These are phyloP conservation scores for Geotrichum fermentans DNA, from an alignment of 1,139 yeast genomes.

Conservation along the genomic window DNA sequence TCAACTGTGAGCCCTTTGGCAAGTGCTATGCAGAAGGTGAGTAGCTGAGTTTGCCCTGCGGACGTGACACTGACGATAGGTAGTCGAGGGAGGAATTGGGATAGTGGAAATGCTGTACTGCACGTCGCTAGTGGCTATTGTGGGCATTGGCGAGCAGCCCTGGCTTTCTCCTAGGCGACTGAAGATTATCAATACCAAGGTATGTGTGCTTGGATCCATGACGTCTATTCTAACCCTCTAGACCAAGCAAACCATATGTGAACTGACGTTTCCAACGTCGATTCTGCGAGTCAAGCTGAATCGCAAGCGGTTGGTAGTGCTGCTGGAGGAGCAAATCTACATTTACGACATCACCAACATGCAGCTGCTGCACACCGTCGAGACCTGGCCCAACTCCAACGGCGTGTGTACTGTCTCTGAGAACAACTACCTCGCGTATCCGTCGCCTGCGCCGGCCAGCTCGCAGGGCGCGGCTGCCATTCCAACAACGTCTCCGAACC, in stretches of 20 bases:
- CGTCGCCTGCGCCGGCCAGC: slow-evolving; percentile 56
- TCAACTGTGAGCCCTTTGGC: slow-evolving; percentile 90
- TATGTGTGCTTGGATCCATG: slow-evolving; percentile 23
- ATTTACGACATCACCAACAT: slow-evolving; percentile 83
- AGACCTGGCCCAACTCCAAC: slow-evolving; percentile 60
- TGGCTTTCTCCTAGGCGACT: slow-evolving; percentile 74
- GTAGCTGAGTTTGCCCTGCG: slow-evolving; percentile 21
- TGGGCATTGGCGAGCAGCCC: slow-evolving; percentile 82
- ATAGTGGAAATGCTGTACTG: slow-evolving; percentile 88
- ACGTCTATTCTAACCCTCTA: slow-evolving; percentile 18
- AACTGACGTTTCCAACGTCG: slow-evolving; percentile 81
- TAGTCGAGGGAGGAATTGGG: slow-evolving; percentile 28
- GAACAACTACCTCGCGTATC: slow-evolving; percentile 73
- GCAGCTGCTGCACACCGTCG: slow-evolving; percentile 84
- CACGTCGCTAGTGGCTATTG: slow-evolving; percentile 81
- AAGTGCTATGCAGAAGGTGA: slow-evolving; percentile 57
- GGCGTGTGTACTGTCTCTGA: slow-evolving; percentile 60
- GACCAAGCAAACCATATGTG: slow-evolving; percentile 64
- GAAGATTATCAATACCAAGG: slow-evolving; percentile 75
- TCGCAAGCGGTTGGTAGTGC: slow-evolving; percentile 64
- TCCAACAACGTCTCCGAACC: slow-evolving; percentile 29
- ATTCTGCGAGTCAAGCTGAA: slow-evolving; percentile 76
- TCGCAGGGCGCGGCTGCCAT: slow-evolving; percentile 20
- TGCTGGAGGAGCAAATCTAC: slow-evolving; percentile 79
- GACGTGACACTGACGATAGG: background rate